Evolutionary conservation across 1,284 basidiomycete species (phyloP), one percentile per base, ranked within the genome.

Genomic region (Jaminaea rosea): DNA sequence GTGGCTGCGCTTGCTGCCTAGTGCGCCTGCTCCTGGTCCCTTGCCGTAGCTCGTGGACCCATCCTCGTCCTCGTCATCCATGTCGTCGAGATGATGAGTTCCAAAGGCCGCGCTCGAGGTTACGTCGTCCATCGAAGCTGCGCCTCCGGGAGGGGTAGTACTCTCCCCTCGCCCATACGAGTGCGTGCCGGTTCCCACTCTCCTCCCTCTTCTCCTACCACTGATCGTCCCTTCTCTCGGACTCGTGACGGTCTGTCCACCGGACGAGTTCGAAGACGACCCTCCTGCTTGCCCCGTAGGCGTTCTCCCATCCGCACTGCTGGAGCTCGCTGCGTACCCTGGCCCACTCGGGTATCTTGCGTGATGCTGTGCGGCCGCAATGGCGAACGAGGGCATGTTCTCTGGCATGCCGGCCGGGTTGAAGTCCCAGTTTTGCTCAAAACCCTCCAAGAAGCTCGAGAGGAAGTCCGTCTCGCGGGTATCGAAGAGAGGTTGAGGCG

Each of bases 311-410:
- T 27, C 31, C 13, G 49, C 49, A 23, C 17, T 26, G n/a, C n/a
- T n/a, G n/a, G n/a, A n/a, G n/a, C n/a, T n/a, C n/a, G n/a, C n/a
- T n/a, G n/a, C n/a, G n/a, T n/a, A n/a, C n/a, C n/a, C n/a, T n/a
- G n/a, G n/a, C n/a, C n/a, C n/a, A n/a, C n/a, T n/a, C n/a, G n/a
- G n/a, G n/a, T n/a, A n/a, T 60, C 34, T 60, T 55, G 23, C 59
- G 52, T 0, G 58, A 55, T n/a, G 58, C 56, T 11, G 56, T 21
- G 61, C 61, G 13, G 58, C 56, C 11, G 63, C 65, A 2, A 62
- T 61, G 6, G 65, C 63, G 50, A 69, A 69, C 50, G 60, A 63
- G 1, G 67, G 67, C 63, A 69, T 59, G 11, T 63, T 60, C 24
- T 64, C 59, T 2, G 67, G 67, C 9, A 69, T 46, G n/a, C n/a